These are phyloP conservation scores for Boletus speciosus DNA, from an alignment of 768 basidiomycete species.

Conservation along the genomic window DNA sequence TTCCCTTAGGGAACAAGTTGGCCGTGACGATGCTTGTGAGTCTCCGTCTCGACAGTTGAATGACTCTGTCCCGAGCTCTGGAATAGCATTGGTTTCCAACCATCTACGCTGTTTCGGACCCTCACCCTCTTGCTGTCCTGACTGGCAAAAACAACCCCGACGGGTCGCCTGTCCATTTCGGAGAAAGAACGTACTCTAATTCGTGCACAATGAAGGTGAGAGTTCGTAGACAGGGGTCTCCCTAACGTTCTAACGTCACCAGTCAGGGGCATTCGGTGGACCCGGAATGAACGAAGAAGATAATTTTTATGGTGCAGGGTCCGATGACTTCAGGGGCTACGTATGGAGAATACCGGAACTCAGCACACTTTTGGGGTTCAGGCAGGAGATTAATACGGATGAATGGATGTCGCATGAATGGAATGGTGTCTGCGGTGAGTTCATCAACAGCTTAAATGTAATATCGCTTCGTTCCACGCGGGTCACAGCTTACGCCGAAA, in stretches of 20 bases:
- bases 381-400: conserved; percentile 42
- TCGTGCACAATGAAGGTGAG: conserved; percentile 75
- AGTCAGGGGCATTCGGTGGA: conserved; percentile 79
- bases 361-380: conserved; percentile 39
- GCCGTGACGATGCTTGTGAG: conserved; percentile 67
- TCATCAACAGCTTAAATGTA: conserved; percentile 9
- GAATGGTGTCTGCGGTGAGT: conserved; percentile 31
- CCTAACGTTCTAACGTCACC: conserved; percentile 1
- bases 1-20: conserved; percentile 51
- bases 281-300: conserved; percentile 54
- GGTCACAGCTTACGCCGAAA: conserved; percentile 45
- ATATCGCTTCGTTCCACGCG: conserved; percentile 8
- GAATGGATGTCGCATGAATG: conserved; percentile 43
- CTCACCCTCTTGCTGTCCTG: conserved; percentile 66
- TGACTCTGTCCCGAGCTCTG: conserved; percentile 1
- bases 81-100: conserved; percentile 65
- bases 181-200: conserved; percentile 60
- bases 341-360: conserved; percentile 70
- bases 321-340: conserved; percentile 79
- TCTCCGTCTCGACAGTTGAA: background rate
- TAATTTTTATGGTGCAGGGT: conserved; percentile 67
- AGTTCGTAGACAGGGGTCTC: background rate
- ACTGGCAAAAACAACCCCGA: conserved; percentile 56
- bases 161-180: conserved; percentile 45
- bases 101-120: conserved; percentile 64